Evolutionary conservation across 768 basidiomycete species (phyloP), one percentile per base, ranked within the genome.

Genomic region (Multifurca ochricompacta): DNA sequence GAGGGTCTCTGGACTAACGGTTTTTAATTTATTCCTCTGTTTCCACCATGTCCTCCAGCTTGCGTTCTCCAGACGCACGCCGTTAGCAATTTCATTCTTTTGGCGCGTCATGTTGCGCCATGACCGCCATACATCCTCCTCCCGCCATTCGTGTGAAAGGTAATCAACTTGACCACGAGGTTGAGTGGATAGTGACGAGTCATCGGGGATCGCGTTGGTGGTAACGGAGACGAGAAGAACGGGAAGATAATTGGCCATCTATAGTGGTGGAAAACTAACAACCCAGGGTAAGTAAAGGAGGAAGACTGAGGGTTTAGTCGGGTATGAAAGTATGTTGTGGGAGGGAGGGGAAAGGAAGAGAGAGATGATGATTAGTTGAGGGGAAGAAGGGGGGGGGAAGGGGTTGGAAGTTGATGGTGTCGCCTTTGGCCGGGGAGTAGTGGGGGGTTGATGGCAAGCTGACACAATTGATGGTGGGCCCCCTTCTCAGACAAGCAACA

Each of bases 31-130:
- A 64, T 96, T 96, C 59, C 95, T 77, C 78, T 97, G 94, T 72
- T 98, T 97, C 85, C 94, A 97, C 95, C 95, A 99, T 1, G 94
- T 98, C 37, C 95, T 75, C 95, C 95, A 99, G 57, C 87, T 91
- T 8, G 96, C 96, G 65, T 99, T 99, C 76, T 99, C 96, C 53
- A 99, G 80, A 45, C 95, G 76, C 44, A 87, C 77, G 43, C 95
- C 95, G 67, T 99, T 98, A 6, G 91, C 82, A 66, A 99, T 96
- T 71, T 92, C 95, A 67, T 95, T 88, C 81, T 98, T 99, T 76
- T 93, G 91, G 52, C 90, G 79, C 43, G 95, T 98, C 92, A 97
- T 98, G 67, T 84, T 91, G 61, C 94, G 78, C 95, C 95, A 99
- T n/a, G 86, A 89, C 51, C 88, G 83, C 91, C 92, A 96, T 10